Evolutionary conservation across 345 rosid species (phyloP), one percentile per base, ranked within the genome.

Genomic region (Corchorus olitorius): DNA sequence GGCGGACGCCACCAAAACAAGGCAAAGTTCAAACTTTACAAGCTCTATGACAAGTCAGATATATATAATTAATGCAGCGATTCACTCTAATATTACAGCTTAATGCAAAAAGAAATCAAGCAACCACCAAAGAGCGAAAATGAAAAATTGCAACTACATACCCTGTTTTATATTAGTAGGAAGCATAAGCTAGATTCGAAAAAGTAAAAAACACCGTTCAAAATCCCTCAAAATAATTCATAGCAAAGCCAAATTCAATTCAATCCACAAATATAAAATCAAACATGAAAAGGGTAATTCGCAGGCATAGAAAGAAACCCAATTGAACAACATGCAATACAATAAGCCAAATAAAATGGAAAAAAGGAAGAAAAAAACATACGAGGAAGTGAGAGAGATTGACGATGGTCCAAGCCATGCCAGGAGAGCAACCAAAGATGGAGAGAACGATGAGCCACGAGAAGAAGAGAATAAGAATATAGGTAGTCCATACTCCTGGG

Each of bases 341-440:
- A 69, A 14, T 14, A 41, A 71, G 7, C 1, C 35, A 41, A 56
- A 54, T 6, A 58, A 60, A 35, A 33, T 53, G 14, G 33, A 0
- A 20, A 8, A 10, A 60, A 46, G 15, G 15, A 70, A n/a, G 41
- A n/a, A 10, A 16, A 16, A 8, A 79, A 39, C 84, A 45, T 85
- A 91, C 94, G 41, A 76, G 67, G 78, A 91, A 91, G 80, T 93
- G 96, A 17, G 84, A 74, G 79, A 93, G 94, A 79, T 89, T 89
- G 76, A 91, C 93, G 82, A 87, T 71, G 82, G 97, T 91, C 97
- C 97, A 93, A 41, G 93, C 96, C 92, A 84, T 87, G 71, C 96
- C 94, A 67, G 96, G 87, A 20, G 94, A 86, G 80, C 96, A 93
- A 66, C 87, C 86, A 46, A 83, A 86, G 76, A 93, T 43, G 48